phyloP scores from a whole-genome alignment of 2,329 filamentous ascomycete genomes.

The Byssochlamys sp. region DNA sequence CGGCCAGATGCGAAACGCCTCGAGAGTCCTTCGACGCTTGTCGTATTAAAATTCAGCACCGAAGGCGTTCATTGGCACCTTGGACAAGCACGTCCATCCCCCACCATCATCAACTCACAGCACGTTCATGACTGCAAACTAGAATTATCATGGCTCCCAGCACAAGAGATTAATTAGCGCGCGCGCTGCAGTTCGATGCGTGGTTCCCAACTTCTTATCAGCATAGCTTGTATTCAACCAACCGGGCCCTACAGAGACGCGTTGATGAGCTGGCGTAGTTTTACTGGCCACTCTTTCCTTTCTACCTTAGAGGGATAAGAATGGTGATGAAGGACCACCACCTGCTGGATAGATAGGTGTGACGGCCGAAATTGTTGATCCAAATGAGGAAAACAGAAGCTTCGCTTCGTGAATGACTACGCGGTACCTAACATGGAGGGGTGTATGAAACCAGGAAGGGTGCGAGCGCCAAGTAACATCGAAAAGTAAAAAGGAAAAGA shows the following conservation, averaged over 20 bases:
- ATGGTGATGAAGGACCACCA: background rate
- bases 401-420: background rate
- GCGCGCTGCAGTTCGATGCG: background rate
- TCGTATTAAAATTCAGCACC: too few relatives aligned
- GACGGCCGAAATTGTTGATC: background rate
- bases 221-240: background rate
- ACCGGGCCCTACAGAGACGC: background rate
- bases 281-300: background rate
- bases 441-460: background rate
- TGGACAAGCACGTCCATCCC: background rate
- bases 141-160: too few relatives aligned
- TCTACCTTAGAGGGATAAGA: background rate
- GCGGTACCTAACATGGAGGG: background rate
- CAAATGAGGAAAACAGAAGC: background rate
- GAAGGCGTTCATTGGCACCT: too few relatives aligned
- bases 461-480: background rate
- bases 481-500: background rate
- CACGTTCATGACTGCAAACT: too few relatives aligned
- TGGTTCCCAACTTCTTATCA: background rate
- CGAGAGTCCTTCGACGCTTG: too few relatives aligned
- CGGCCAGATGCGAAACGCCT: too few relatives aligned
- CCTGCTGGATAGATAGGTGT: too few relatives aligned
- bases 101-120: background rate
- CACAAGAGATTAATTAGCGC: too few relatives aligned
- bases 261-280: background rate